Base-by-base conservation (phyloP, 768 basidiomycete genomes). In the Amanita exitialis region DNA sequence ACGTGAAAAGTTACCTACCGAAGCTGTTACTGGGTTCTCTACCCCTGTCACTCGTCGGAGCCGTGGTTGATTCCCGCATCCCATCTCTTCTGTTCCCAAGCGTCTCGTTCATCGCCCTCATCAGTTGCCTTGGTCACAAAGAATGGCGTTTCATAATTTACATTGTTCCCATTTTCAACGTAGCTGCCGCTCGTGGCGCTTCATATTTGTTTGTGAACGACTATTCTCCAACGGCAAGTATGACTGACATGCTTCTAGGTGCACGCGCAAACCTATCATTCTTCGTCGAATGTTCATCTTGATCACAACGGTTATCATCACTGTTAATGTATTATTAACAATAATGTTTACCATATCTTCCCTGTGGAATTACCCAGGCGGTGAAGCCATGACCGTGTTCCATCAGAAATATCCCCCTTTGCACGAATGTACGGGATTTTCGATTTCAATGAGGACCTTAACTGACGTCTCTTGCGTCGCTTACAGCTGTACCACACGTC, bases 141-240 rank as follows among this genome's bases (percentile, higher is more conserved):
- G 96, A 99, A 66, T 99, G 96, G 96, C 78, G 96, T 6, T 99
- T 99, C 66, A 72, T 98, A 51, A 76, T 91, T 6, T 98, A 98
- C 60, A 75, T 82, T 15, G 78, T 97, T 0, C 93, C 94, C 0
- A 61, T 80, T 2, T 70, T 91, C 64, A 95, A 96, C 58, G 64
- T 93, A 3, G 78, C 83, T 1, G 91, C 88, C 1, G 84, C 92
- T 0, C 64, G 80, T 13, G 83, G 80, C 2, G 71, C 80, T 1
- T 62, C 69, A 4, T 77, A 73, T 63, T 62, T 93, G 88, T 94
- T 66, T 56, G 86, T 56, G 21, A 9, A 18, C 44, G 16, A 18
- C 6, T 41, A 41, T 28, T 4, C 41, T 47, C 23, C 32, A 12
- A 20, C 23, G 21, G 13, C 23, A 41, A 18, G 28, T 39, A 16